These are phyloP conservation scores for Wickerhamomyces alni DNA, from an alignment of 805 yeast species.

Conservation along the genomic window DNA sequence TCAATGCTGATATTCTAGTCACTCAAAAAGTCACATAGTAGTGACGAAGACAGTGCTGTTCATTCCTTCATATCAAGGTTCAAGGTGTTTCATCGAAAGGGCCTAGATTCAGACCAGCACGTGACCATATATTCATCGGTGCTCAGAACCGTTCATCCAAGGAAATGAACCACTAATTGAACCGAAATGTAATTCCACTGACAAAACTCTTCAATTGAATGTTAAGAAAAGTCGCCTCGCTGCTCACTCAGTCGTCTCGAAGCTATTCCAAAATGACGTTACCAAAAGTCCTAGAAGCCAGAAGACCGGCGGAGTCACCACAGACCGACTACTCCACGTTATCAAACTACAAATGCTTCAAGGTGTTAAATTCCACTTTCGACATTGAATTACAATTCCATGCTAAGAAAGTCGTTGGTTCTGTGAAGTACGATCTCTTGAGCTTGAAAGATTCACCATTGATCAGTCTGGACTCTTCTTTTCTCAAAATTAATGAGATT, in stretches of 20 bases:
- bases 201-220: too few relatives aligned
- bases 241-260: not conserved
- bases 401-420: conserved; percentile 45
- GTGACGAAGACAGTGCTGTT: too few relatives aligned
- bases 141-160: too few relatives aligned
- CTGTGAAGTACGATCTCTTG: conserved; percentile 41
- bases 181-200: too few relatives aligned
- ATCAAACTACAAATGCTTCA: conserved; percentile 59
- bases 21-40: too few relatives aligned
- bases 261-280: conserved; percentile 6
- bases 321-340: conserved; percentile 73
- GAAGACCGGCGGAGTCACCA: conserved; percentile 32
- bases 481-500: conserved; percentile 42
- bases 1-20: too few relatives aligned
- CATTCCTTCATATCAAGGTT: too few relatives aligned
- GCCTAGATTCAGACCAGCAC: too few relatives aligned
- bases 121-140: too few relatives aligned
- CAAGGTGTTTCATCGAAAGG: too few relatives aligned
- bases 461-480: conserved; percentile 38
- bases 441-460: conserved; percentile 11
- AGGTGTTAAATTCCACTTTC: conserved; percentile 45
- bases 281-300: conserved; percentile 23
- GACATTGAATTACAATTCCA: conserved; percentile 52
- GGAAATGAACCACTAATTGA: too few relatives aligned
- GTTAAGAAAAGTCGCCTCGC: not conserved